Base-by-base conservation (phyloP, 2,329 filamentous ascomycete species). In the Scytalidium lignicola region DNA sequence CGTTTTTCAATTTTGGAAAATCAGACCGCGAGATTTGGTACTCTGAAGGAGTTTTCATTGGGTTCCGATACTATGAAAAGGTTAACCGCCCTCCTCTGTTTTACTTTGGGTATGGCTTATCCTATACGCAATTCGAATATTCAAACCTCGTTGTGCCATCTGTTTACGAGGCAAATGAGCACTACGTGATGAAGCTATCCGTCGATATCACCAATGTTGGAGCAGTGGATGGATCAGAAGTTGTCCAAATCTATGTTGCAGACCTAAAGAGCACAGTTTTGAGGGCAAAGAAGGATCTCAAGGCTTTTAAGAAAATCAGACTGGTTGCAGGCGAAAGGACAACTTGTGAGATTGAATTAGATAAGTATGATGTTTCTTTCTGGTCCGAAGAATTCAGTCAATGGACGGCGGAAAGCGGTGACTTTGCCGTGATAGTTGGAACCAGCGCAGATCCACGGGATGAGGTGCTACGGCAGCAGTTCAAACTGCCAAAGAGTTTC, bases 91-190 rank as follows among this genome's bases (percentile, higher is more conserved):
- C 74, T 2, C 79, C 84, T 0, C 75, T 84, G 41, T 91, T 89
- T 67, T 76, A 83, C 51, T 92, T 92, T 62, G 87, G 88, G 59
- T 90, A 89, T 61, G 88, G 88, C 1, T 73, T 91, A 1, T 86
- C 83, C 13, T 91, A 90, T 66, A 89, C 86, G 0, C 2, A 69
- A 74, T 41, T 69, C 83, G n/a, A 62, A 64, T 2, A 71, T 79
- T n/a, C n/a, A n/a, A n/a, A n/a, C n/a, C n/a, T n/a, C n/a, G n/a
- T n/a, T n/a, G n/a, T n/a, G n/a, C n/a, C n/a, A n/a, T n/a, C n/a
- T n/a, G n/a, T n/a, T n/a, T n/a, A n/a, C n/a, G n/a, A n/a, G n/a
- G n/a, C n/a, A n/a, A n/a, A n/a, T n/a, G n/a, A 19, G 63, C 66
- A 0, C 67, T 71, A 6, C 51, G 54, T 1, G 61, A 59, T 0